These are phyloP conservation scores for Xeromyces bisporus DNA, from an alignment of 495 filamentous ascomycete species.

Conservation along the genomic window DNA sequence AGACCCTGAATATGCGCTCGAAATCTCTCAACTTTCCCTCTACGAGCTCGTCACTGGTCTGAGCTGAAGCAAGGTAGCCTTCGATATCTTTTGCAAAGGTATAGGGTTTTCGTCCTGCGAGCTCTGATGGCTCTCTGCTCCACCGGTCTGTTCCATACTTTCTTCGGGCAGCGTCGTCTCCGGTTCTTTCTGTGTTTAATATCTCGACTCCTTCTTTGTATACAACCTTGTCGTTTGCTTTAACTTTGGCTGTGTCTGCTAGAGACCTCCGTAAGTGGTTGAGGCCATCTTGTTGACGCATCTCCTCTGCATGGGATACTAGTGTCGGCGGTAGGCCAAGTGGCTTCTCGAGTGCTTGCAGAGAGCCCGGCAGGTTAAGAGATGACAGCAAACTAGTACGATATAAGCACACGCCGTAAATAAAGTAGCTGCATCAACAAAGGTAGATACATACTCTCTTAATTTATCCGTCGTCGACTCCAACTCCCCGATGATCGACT, in stretches of 20 bases:
- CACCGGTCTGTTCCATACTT: conserved; percentile 86
- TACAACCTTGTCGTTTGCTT: conserved; percentile 50
- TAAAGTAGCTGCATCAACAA: not conserved
- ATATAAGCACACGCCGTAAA: conserved; percentile 4
- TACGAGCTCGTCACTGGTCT: conserved; percentile 66
- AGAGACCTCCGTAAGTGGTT: conserved; percentile 57
- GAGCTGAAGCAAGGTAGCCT: conserved; percentile 75
- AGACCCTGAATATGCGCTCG: conserved; percentile 52
- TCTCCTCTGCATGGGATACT: conserved; percentile 81
- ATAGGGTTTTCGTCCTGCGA: conserved; percentile 60
- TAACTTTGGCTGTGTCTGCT: conserved; percentile 73
- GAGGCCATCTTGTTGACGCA: conserved; percentile 80
- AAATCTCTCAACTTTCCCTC: conserved; percentile 61
- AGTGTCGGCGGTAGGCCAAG: conserved; percentile 76
- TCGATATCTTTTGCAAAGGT: conserved; percentile 60
- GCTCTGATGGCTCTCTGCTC: conserved; percentile 49
- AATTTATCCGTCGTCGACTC: conserved; percentile 66
- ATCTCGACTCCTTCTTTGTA: conserved; percentile 71
- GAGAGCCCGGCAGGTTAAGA: conserved; percentile 77
- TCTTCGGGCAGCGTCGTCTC: conserved; percentile 54
- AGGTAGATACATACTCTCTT: conserved; percentile 37
- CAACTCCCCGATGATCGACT: conserved; percentile 66
- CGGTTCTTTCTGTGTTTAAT: conserved; percentile 60
- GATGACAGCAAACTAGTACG: conserved; percentile 46
- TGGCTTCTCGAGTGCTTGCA: conserved; percentile 91